Conservation (phyloP, 75 land plant species). For the Pinus taeda region DNA sequence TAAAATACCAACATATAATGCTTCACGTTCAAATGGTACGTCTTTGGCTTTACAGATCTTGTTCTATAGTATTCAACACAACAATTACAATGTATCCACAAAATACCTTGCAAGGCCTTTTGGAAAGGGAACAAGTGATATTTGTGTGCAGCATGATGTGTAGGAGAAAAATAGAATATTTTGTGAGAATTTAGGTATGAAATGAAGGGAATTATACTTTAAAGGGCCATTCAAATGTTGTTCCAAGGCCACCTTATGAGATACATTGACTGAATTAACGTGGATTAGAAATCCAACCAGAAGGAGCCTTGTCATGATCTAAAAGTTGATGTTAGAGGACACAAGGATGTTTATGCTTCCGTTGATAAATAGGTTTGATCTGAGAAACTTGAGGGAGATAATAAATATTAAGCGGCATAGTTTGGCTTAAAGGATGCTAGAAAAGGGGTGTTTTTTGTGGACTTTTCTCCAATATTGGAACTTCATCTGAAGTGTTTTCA, state of each 20-base stretch:
- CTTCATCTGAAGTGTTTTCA: constrained; percentile 60
- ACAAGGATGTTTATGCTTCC: constrained; percentile 71
- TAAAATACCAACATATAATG: constrained; percentile 28
- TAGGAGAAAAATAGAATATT: constrained; percentile 65
- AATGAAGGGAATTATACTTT: constrained; percentile 73
- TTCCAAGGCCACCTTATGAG: constrained; percentile 73
- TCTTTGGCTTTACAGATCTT: too few relatives aligned
- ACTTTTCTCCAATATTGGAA: constrained; percentile 56
- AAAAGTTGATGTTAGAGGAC: constrained; percentile 72
- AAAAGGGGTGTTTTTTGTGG: constrained; percentile 48
- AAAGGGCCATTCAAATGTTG: constrained; percentile 56
- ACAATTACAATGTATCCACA: too few relatives aligned
- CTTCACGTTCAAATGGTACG: too few relatives aligned
- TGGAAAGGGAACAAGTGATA: background rate
- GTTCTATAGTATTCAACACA: too few relatives aligned
- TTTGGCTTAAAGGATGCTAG: constrained; percentile 59
- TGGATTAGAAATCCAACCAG: constrained; percentile 58
- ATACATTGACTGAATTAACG: constrained; percentile 70
- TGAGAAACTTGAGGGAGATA: constrained; percentile 67
- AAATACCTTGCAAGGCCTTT: constrained; percentile 65
- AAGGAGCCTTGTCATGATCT: constrained; percentile 72
- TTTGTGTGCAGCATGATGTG: constrained; percentile 33
- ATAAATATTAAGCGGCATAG: constrained; percentile 66
- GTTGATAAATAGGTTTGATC: constrained; percentile 75
- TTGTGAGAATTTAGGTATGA: constrained; percentile 51